phyloP scores from a whole-genome alignment of 2,329 filamentous ascomycete genomes.

The Zasmidium cellare region DNA sequence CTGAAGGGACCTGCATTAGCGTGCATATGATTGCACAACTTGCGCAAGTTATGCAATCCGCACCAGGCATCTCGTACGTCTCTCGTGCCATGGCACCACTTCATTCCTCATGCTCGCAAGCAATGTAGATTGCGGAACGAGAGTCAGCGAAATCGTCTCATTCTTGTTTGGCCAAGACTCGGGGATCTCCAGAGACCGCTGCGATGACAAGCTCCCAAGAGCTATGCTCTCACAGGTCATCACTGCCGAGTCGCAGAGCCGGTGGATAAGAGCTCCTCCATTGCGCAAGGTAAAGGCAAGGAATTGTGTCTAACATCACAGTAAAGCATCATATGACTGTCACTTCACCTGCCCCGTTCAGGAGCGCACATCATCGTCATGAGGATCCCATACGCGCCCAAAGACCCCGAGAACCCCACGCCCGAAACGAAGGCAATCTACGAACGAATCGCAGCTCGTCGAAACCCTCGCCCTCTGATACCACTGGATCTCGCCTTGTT shows the following conservation, averaged over 20 bases:
- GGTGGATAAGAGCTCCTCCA: constrained; percentile 20
- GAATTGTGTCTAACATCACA: neutral
- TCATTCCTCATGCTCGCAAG: neutral
- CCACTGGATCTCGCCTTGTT: constrained; percentile 74
- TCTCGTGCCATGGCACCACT: neutral
- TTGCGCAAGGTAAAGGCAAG: neutral
- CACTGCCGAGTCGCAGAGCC: constrained; percentile 9
- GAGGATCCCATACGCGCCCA: constrained; percentile 66
- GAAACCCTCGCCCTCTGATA: constrained; percentile 68
- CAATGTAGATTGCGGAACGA: neutral
- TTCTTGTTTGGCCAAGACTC: neutral
- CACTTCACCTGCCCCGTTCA: neutral
- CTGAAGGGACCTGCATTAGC: constrained; percentile 12
- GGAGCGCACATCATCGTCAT: constrained; percentile 42
- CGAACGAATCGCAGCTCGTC: constrained; percentile 63
- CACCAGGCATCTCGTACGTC: neutral
- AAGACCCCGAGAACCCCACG: constrained; percentile 54
- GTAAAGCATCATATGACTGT: neutral
- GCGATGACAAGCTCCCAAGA: too few species aligned
- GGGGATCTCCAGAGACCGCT: too few species aligned
- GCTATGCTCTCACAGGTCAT: neutral
- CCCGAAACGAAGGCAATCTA: constrained; percentile 55
- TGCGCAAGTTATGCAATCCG: neutral
- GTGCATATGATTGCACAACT: neutral
- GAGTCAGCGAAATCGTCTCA: neutral